These are phyloP conservation scores for Cucurbita maxima DNA, from an alignment of 306 rosid species.

Conservation along the genomic window DNA sequence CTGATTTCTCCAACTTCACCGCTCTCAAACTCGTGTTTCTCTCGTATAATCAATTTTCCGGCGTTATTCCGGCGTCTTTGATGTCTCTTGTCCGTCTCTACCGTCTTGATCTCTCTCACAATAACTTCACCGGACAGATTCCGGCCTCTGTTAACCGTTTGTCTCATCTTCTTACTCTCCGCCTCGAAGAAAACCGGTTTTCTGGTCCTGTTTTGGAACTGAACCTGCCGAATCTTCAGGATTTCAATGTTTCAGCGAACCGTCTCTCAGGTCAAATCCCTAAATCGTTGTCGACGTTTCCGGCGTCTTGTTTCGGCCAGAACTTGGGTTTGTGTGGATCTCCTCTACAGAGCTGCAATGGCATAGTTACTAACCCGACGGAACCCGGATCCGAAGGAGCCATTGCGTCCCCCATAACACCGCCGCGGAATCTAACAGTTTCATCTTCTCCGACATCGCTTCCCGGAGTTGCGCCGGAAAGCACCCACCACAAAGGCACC, in stretches of 20 bases:
- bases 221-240: slow-evolving; percentile 33
- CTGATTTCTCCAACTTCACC: slow-evolving; percentile 46
- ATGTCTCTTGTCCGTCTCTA: slow-evolving; percentile 40
- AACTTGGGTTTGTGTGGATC: slow-evolving; percentile 53
- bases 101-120: slow-evolving; percentile 75
- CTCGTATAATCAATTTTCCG: slow-evolving; percentile 50
- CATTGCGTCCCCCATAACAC: slow-evolving; percentile 45
- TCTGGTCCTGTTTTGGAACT: slow-evolving; percentile 36
- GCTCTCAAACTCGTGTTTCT: slow-evolving; percentile 50
- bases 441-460: slow-evolving; percentile 60
- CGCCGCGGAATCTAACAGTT: slow-evolving; percentile 17
- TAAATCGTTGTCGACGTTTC: slow-evolving; percentile 31
- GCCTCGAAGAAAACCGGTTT: slow-evolving; percentile 35
- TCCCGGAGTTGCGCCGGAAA: slow-evolving; percentile 20
- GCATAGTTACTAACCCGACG: slow-evolving; percentile 22
- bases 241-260: slow-evolving; percentile 55
- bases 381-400: slow-evolving; percentile 72
- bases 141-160: slow-evolving; percentile 33
- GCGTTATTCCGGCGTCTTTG: slow-evolving; percentile 28
- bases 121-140: slow-evolving; percentile 45
- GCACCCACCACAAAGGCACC: slow-evolving; percentile 4
- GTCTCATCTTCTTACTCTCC: slow-evolving; percentile 57
- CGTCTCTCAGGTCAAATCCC: slow-evolving; percentile 48
- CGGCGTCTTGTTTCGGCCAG: slow-evolving; percentile 31
- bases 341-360: slow-evolving; percentile 38